Evolutionary conservation across 1,284 basidiomycete genomes (phyloP), one percentile per base, ranked within the genome.

Genomic region (Tilletia walkeri): DNA sequence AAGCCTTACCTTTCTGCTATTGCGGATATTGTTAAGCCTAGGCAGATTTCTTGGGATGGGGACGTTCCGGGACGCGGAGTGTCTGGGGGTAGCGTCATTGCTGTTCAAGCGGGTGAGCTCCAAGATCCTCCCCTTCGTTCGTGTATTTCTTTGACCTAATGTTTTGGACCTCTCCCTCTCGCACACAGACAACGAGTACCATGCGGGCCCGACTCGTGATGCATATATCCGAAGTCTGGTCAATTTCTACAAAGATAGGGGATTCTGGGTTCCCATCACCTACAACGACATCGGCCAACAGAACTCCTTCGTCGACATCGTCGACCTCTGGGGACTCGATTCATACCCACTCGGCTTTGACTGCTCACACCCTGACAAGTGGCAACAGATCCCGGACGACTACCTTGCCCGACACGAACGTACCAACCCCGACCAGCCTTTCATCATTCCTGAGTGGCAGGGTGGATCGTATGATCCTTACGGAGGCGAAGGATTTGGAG

Each of bases 1-100:
- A 86, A 88, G 74, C 88, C 87, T 10, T 93, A 92, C 77, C 87
- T 90, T 53, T 84, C 87, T 66, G 89, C 86, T 0, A 87, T 93
- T 71, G 89, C 90, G 70, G 78, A 87, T 0, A 86, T 87, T 66
- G 88, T 90, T 0, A 86, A 84, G 1, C 87, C 88, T 0, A 88
- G 91, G 74, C 91, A 93, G 80, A 88, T 93, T 39, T 87, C 66
- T 4, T 86, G 18, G 82, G 86, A 69, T 39, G 30, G 63, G 61
- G 61, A 68, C 36, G 20, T 69, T 14, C 59, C 59, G 30, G 59
- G 59, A 14, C 12, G 20, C 12, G 53, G 70, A 7, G 65, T 72
- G 9, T 39, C 24, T 3, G 76, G 76, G 2, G 78, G 78, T 5
- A 75, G 70, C 36, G 72, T 80, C 6, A 73, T 80, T n/a, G 68